phyloP scores from a whole-genome alignment of 169 alveolate species.

The Cryptosporidium sp. region DNA sequence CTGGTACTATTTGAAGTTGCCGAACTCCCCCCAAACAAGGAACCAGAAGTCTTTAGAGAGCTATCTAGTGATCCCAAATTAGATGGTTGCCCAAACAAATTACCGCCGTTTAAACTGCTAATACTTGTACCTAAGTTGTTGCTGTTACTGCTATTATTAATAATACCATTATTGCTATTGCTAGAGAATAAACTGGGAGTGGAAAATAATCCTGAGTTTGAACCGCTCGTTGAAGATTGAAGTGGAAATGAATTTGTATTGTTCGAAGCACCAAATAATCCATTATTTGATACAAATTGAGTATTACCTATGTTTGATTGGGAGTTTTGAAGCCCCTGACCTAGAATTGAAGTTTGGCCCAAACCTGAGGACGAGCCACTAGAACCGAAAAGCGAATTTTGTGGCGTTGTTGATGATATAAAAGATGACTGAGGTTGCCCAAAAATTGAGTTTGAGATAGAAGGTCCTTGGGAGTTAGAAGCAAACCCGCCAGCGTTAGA shows the following conservation, averaged over 20 bases:
- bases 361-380: conserved; percentile 16
- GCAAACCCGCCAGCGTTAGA: conserved; percentile 43
- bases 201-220: conserved; percentile 46
- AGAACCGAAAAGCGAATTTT: conserved; percentile 12
- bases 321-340: conserved; percentile 12
- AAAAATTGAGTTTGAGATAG: conserved; percentile 48
- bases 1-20: conserved; percentile 11
- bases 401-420: neutral
- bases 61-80: neutral
- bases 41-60: conserved; percentile 15
- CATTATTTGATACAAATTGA: conserved; percentile 23
- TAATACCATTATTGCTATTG: neutral
- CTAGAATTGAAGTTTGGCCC: conserved; percentile 26
- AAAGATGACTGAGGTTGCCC: conserved; percentile 41
- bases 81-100: conserved; percentile 15
- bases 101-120: neutral
- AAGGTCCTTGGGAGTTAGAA: conserved; percentile 13
- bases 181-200: conserved; percentile 26
- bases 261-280: neutral
- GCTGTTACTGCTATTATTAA: neutral
- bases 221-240: conserved; percentile 14
- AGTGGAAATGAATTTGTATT: conserved; percentile 19
- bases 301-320: conserved; percentile 18
- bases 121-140: neutral
- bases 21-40: conserved; percentile 6